Evolutionary conservation across 1,139 yeast genomes (phyloP), one percentile per base, ranked within the genome.

Genomic region (Schwanniomyces etchellsii): DNA sequence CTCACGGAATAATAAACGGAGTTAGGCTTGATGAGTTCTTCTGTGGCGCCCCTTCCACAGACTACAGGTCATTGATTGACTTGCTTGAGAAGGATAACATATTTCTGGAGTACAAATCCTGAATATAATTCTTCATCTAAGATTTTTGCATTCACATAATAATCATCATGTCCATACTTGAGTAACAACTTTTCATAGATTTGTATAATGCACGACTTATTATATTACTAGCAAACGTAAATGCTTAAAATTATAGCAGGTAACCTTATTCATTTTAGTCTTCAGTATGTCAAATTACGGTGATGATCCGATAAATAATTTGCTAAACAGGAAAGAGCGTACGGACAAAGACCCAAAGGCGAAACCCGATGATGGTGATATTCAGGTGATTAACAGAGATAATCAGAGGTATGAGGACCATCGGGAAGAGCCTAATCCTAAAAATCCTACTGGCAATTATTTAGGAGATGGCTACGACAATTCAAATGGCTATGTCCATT

Each of bases 1-100:
- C 64, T 2, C 81, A 74, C 44, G 77, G 78, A 2, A 74, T 71
- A 6, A 60, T 68, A 11, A 59, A 72, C 38, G 80, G 80, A 2
- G 46, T 64, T 30, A 60, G 64, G 36, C 38, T 70, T 23, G 70
- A 66, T 30, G 77, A 73, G 30, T 39, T 51, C 16, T 53, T 53
- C 27, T 31, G 26, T 13, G 20, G 21, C 21, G n/a, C 15, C 16
- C 9, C 7, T n/a, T 7, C n/a, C n/a, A 7, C n/a, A 18, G 21
- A 18, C 7, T 18, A 18, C n/a, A 18, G n/a, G 21, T 18, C 21
- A 13, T 20, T 14, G 17, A 27, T 27, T 13, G 9, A 20, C 11
- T 27, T 18, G 9, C 21, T 18, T 7, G 15, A n/a, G 11, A 28
- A 16, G 14, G 14, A 16, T 21, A 23, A 23, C 12, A 22, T 20